These are phyloP conservation scores for Aspergillus melleus DNA, from an alignment of 2,329 filamentous ascomycete genomes.

Conservation along the genomic window DNA sequence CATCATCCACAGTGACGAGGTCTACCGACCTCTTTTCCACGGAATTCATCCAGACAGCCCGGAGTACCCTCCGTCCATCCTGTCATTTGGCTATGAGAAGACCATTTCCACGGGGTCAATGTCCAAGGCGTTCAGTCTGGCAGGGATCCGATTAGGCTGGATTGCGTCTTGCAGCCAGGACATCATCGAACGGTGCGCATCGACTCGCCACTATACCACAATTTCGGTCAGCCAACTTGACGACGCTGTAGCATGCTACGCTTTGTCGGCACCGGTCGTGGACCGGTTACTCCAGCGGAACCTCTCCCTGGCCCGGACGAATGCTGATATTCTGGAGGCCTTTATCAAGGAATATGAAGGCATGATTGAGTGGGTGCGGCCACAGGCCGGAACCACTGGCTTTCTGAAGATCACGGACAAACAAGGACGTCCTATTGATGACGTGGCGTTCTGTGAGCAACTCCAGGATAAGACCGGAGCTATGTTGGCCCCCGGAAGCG, in stretches of 20 bases:
- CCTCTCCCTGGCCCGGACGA: conserved; percentile 62
- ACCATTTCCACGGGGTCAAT: conserved; percentile 72
- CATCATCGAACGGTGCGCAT: conserved; percentile 62
- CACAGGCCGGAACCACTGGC: conserved; percentile 73
- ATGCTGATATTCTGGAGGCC: conserved; percentile 60
- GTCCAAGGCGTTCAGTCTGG: conserved; percentile 77
- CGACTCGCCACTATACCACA: conserved; percentile 72
- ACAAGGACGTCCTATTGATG: conserved; percentile 63
- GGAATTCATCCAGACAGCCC: conserved; percentile 47
- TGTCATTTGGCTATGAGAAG: conserved; percentile 67
- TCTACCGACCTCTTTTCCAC: conserved; percentile 79
- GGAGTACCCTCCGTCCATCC: conserved; percentile 62
- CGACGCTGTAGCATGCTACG: conserved; percentile 70
- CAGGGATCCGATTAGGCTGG: conserved; percentile 77
- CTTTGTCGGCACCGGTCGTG: conserved; percentile 62
- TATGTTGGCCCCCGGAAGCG: conserved; percentile 69
- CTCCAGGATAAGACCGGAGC: conserved; percentile 67
- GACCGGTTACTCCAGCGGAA: conserved; percentile 60
- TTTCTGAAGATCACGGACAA: conserved; percentile 65
- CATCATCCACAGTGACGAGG: conserved; percentile 72
- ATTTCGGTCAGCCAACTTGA: conserved; percentile 77
- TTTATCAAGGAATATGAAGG: conserved; percentile 63
- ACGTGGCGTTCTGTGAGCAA: conserved; percentile 66
- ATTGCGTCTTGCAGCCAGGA: conserved; percentile 61
- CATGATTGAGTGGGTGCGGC: conserved; percentile 65